Conservation (phyloP, 2,329 filamentous ascomycete species). For the Malbranchea zuffiana region DNA sequence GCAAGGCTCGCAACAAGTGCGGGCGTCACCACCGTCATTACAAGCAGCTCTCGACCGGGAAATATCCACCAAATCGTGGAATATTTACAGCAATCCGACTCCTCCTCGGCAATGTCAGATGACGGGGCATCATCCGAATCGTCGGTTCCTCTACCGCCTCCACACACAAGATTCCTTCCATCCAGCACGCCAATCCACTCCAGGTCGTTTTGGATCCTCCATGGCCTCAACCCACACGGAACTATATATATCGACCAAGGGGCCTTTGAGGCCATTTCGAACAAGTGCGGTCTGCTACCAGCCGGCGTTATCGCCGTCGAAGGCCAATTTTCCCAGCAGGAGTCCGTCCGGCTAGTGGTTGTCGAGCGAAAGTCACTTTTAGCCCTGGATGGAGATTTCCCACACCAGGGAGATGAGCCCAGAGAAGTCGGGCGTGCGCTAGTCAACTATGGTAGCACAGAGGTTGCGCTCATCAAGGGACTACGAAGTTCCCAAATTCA, state of each 20-base stretch:
- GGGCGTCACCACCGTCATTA: conserved; percentile 92
- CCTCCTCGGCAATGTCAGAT: conserved; percentile 1
- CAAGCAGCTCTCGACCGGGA: conserved; percentile 80
- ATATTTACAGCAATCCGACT: conserved; percentile 52
- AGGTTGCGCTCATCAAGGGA: conserved; percentile 77
- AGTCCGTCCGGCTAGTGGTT: conserved; percentile 77
- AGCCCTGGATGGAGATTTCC: conserved; percentile 31
- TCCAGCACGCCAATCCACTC: conserved; percentile 77
- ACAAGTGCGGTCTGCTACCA: conserved; percentile 78
- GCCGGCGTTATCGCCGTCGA: conserved; percentile 85
- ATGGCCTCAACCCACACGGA: conserved; percentile 81
- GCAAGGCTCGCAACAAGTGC: conserved; percentile 85
- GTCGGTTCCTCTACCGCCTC: conserved; percentile 41
- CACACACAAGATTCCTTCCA: conserved; percentile 89
- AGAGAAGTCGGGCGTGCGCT: conserved; percentile 76
- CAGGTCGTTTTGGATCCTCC: conserved; percentile 92
- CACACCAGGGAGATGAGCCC: conserved; percentile 33
- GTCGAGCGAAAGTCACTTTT: conserved; percentile 46
- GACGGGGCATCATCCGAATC: conserved; percentile 27
- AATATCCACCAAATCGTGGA: conserved; percentile 81
- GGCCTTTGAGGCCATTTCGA: conserved; percentile 65
- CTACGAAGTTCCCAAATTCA: conserved; percentile 72
- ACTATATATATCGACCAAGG: conserved; percentile 89
- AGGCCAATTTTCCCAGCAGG: conserved; percentile 80
- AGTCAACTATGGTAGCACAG: conserved; percentile 81